These are phyloP conservation scores for Neofusicoccum ribis DNA, from an alignment of 2,329 filamentous ascomycete genomes.

Conservation along the genomic window DNA sequence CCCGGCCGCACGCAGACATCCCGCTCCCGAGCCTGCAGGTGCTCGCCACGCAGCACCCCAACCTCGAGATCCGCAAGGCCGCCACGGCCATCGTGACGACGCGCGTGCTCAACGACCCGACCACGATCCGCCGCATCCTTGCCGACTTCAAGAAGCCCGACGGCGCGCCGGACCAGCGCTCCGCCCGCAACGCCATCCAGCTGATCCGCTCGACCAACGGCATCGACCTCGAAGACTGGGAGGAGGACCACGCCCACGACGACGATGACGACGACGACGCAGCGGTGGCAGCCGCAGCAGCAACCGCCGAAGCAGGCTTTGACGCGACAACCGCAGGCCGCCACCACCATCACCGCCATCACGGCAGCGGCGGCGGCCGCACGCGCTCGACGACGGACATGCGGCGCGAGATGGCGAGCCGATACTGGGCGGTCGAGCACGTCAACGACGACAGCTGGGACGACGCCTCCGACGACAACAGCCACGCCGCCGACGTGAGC, in stretches of 20 bases:
- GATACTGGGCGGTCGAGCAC: conserved; percentile 9
- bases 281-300: neutral
- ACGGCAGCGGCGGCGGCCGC: conserved; percentile 3
- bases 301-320: neutral
- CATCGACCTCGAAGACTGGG: conserved; percentile 17
- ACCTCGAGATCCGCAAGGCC: conserved; percentile 45
- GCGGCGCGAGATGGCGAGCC: conserved; percentile 10
- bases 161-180: conserved; percentile 12
- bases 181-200: conserved; percentile 16
- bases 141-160: conserved; percentile 19
- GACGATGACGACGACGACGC: neutral
- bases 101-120: conserved; percentile 22
- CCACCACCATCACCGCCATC: neutral
- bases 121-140: conserved; percentile 39
- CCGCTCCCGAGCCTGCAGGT: conserved; percentile 41
- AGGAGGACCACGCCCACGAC: neutral
- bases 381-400: conserved; percentile 9
- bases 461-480: conserved; percentile 4
- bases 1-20: conserved; percentile 48
- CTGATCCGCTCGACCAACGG: conserved; percentile 15
- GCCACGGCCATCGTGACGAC: neutral
- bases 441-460: neutral
- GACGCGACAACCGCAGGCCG: conserved; percentile 11
- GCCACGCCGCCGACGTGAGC: neutral
- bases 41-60: conserved; percentile 41